Evolutionary conservation across 208 protist species (phyloP), one percentile per base, ranked within the genome.

Genomic region (Crithidia fasciculata): DNA sequence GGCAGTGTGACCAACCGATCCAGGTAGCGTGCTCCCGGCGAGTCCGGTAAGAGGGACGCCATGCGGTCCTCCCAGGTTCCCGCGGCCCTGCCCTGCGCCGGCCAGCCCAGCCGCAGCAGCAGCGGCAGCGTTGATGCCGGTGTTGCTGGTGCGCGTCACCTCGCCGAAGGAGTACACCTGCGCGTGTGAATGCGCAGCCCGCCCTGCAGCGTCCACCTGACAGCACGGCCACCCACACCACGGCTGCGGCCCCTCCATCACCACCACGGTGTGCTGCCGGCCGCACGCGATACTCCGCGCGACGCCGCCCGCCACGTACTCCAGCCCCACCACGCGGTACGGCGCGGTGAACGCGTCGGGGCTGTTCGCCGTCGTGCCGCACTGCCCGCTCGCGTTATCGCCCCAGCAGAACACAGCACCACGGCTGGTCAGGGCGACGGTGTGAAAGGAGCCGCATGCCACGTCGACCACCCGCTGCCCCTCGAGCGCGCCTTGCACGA

Each of bases 361-460:
- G 43, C 36, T 56, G 41, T 63, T 70, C 37, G 81, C 65, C 52
- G 61, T 84, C 13, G 83, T 77, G 15, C 89, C 92, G 59, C 88
- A 94, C 82, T 93, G 88, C 58, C 89, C 86, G 57, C 78, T 87
- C 10, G 83, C 82, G 63, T 96, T 96, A 79, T 96, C 92, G 67
- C 92, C 92, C 90, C 92, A 96, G 81, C 88, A 93, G 76, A 90
- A 96, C 15, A 96, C 83, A 2, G 58, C 69, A 12, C 90, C 89
- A 2, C 53, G n/a, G 36, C 75, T 61, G 12, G 92, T 95, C 41
- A 96, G 76, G 10, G 88, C 90, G 15, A 89, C 88, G 41, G 90
- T 95, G 81, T 96, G 88, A 63, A 95, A 95, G 10, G 89, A 95
- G 37, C 92, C 92, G 68, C 92, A 96, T 2, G 87, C 87, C 37